A percentile compares a stretch with the other conserved stretches of the same genome.
Conservation (phyloP, 306 rosid genomes). For the Sechiopsis laciniata region DNA sequence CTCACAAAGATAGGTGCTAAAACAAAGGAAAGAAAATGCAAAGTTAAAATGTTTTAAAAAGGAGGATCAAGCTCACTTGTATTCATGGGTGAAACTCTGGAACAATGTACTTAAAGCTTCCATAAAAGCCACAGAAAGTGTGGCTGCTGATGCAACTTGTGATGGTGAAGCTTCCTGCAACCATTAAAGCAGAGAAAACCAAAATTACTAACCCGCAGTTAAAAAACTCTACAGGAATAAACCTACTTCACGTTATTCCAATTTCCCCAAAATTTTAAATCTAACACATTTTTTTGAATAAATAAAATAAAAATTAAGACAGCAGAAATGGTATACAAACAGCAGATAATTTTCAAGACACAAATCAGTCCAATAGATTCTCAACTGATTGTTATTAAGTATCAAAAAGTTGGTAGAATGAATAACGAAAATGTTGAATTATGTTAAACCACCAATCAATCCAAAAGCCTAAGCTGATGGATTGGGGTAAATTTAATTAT, state of each 20-base stretch:
- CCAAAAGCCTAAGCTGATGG: too few species aligned
- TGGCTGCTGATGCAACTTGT: slow-evolving; percentile 89
- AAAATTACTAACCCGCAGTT: background rate
- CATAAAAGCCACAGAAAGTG: slow-evolving; percentile 95
- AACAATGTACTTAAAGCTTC: slow-evolving; percentile 93
- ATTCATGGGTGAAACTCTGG: slow-evolving; percentile 76
- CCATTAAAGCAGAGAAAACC: slow-evolving; percentile 25
- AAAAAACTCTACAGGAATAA: background rate
- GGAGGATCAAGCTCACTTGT: slow-evolving; percentile 52
- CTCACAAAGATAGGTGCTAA: background rate
- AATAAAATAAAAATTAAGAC: background rate
- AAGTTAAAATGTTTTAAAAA: background rate
- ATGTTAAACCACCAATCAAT: too few species aligned
- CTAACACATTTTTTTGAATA: background rate
- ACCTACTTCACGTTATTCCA: background rate
- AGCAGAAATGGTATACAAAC: slow-evolving; percentile 1
- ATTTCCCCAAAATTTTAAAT: background rate
- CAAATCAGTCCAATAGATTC: background rate
- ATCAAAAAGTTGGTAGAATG: background rate
- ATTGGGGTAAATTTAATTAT: too few species aligned
- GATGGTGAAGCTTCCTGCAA: slow-evolving; percentile 86
- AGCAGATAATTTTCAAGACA: slow-evolving; percentile 3
- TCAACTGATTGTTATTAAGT: background rate
- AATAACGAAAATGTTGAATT: background rate
- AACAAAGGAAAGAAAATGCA: background rate